phyloP scores from a whole-genome alignment of 164 flowering plant species.

The Tetrastigma voinierianum region DNA sequence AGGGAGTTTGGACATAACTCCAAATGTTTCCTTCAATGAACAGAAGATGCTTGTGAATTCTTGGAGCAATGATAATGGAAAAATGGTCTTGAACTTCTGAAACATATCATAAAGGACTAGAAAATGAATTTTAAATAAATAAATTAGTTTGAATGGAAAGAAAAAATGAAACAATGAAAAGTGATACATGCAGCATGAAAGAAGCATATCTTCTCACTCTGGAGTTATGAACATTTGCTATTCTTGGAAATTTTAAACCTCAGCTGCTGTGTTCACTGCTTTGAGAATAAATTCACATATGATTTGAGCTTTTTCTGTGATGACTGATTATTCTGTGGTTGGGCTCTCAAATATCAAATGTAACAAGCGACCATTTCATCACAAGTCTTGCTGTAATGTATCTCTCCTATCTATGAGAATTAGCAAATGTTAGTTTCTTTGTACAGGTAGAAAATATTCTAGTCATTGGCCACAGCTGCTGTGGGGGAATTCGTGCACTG shows the following conservation, averaged over 20 bases:
- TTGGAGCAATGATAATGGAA: no score
- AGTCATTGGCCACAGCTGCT: constrained; percentile 93
- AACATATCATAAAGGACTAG: no score
- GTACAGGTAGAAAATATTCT: constrained; percentile 79
- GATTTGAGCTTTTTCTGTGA: no score
- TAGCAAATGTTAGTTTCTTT: constrained; percentile 8
- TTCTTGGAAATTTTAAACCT: no score
- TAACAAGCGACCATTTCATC: neutral
- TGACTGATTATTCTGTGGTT: neutral
- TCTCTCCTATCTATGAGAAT: constrained; percentile 3
- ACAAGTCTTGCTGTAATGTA: neutral
- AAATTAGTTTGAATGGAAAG: neutral
- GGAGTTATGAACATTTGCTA: neutral
- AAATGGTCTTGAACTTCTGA: no score
- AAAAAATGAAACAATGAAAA: neutral
- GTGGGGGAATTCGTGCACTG: constrained; percentile 95
- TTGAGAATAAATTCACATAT: no score
- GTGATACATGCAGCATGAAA: neutral
- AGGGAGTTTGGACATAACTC: constrained; percentile 21
- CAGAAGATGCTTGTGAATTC: neutral
- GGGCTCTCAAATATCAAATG: neutral
- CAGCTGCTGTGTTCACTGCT: no score
- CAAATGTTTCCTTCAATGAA: no score
- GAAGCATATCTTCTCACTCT: neutral
- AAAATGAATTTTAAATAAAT: neutral